Evolutionary conservation across 371 early-diverging fungal genomes (phyloP), one percentile per base, ranked within the genome.

Genomic region (Haplosporangium sp.): DNA sequence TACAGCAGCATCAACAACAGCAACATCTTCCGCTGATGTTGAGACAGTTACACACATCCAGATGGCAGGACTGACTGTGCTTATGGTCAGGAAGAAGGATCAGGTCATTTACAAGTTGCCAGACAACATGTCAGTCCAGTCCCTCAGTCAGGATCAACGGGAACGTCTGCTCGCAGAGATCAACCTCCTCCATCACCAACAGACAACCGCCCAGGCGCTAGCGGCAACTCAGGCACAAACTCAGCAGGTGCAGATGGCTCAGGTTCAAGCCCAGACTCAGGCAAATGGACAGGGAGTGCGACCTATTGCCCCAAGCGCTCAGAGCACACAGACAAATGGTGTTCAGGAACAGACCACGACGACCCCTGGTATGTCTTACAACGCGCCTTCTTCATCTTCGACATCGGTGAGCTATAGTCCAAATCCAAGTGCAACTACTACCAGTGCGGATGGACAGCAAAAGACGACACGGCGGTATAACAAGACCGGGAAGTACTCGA

Each of bases 401-500:
- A 46, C 59, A 7, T 43, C 55, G 16, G 36, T 58, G 12, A 47
- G 42, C 47, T 50, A 67, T 46, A 57, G 60, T 14, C 36, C 66
- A 10, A 52, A 66, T 20, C 23, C 67, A 9, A 51, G 66, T 0
- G 20, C 74, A 23, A 74, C 69, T 1, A 57, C 63, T 6, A 65
- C 71, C 4, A 81, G 80, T 36, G 67, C 83, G 3, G 84, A 82
- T 18, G 18, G 46, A 13, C 63, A 55, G 2, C 47, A 58, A 40
- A 89, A 89, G 66, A 83, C 87, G 6, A 88, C 90, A 0, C 73
- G 90, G 14, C 84, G 85, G 67, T 90, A 90, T 59, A 84, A 82
- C 48, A 90, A 90, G 52, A 89, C 90, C 6, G 90, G 90, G 38
- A 86, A 86, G 62, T 90, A 90, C 45, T 88, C 89, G 5, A 90